Conservation (phyloP, 2,329 filamentous ascomycete genomes). For the Xylariaceae sp. region DNA sequence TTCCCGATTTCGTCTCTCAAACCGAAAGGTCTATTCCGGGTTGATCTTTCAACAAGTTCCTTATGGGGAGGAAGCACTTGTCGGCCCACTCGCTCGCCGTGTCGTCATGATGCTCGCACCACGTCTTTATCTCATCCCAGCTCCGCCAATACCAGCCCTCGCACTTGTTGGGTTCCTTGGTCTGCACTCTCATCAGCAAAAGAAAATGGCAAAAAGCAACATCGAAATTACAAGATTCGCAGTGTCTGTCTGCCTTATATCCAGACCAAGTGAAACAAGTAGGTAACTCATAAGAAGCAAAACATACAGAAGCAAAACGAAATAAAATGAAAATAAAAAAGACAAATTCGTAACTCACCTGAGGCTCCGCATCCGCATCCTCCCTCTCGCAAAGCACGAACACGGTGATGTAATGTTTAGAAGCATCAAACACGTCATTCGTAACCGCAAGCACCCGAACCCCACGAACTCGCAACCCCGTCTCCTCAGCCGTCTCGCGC, state of each 20-base stretch:
- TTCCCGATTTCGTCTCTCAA: neutral
- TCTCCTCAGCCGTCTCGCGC: conserved; percentile 68
- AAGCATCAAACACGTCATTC: conserved; percentile 61
- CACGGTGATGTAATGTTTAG: conserved; percentile 71
- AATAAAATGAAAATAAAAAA: neutral
- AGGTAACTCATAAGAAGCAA: neutral
- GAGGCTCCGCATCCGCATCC: conserved; percentile 46
- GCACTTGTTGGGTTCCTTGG: conserved; percentile 49
- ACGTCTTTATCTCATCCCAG: conserved; percentile 41
- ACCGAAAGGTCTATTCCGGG: conserved; percentile 8
- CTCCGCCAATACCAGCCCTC: conserved; percentile 47
- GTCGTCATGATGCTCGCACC: conserved; percentile 31
- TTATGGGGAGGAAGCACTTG: conserved; percentile 39
- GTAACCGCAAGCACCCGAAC: conserved; percentile 56
- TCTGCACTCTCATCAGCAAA: conserved; percentile 26
- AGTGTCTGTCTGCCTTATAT: too few species aligned
- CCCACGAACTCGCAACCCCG: conserved; percentile 54
- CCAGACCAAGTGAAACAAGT: too few species aligned
- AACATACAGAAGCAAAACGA: neutral
- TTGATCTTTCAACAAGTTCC: conserved; percentile 23
- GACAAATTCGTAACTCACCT: conserved; percentile 43
- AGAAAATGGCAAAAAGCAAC: neutral
- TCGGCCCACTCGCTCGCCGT: conserved; percentile 21
- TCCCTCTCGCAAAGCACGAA: conserved; percentile 56
- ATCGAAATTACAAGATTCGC: too few species aligned